phyloP scores from a whole-genome alignment of 192 early-diverging fungal genomes.

The Podila clonocystis region DNA sequence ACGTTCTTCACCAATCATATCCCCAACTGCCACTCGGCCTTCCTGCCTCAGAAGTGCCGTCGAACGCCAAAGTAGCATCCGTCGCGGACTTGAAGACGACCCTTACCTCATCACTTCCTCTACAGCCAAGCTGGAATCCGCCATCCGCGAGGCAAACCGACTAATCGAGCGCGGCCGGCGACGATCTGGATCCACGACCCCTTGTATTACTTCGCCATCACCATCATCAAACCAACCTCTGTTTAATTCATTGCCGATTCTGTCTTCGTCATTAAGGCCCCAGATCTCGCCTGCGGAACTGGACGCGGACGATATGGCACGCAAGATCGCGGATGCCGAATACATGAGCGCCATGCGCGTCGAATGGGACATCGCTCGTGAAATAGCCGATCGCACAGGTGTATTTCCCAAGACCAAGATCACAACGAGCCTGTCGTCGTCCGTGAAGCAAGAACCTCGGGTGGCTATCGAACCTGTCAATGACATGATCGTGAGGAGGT shows the following conservation, averaged over 20 bases:
- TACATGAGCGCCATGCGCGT: background rate
- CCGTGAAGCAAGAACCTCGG: too few relatives aligned
- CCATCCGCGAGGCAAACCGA: background rate
- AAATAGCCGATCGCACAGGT: background rate
- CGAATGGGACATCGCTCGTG: constrained; percentile 1
- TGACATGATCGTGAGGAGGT: too few relatives aligned
- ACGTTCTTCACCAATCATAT: background rate
- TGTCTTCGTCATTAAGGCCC: background rate
- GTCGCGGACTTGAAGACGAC: background rate
- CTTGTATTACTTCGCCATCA: background rate
- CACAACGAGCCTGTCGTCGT: too few relatives aligned
- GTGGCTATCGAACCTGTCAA: too few relatives aligned
- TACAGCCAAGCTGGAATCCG: background rate
- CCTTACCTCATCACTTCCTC: background rate
- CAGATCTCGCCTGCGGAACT: background rate
- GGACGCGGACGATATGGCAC: background rate
- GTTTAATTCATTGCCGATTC: background rate
- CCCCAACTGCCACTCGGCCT: background rate
- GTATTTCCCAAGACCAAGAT: background rate
- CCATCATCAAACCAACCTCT: background rate
- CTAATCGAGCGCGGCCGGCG: background rate
- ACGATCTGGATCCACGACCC: background rate
- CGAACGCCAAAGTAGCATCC: background rate
- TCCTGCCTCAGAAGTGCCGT: background rate
- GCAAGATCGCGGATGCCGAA: background rate